Evolutionary conservation across 2,329 filamentous ascomycete species (phyloP).

Genomic region (Plenodomus biglobosus): DNA sequence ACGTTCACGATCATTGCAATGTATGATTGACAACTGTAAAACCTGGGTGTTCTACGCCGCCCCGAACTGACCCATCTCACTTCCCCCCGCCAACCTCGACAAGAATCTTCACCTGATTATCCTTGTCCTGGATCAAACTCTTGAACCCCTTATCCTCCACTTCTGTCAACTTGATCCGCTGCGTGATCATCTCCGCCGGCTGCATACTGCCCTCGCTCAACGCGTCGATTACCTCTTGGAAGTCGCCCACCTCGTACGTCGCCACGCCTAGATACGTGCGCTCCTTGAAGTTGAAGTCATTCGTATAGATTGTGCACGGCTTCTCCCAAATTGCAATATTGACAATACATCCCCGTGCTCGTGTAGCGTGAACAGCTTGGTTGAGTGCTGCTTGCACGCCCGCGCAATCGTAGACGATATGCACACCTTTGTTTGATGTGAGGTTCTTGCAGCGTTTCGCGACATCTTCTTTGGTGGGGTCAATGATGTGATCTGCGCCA

Average conservation of each 20-base stretch:
- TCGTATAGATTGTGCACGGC: conserved; percentile 52
- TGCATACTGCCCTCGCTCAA: conserved; percentile 49
- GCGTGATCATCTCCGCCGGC: conserved; percentile 53
- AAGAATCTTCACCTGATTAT: conserved; percentile 54
- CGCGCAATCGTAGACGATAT: conserved; percentile 57
- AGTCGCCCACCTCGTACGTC: conserved; percentile 56
- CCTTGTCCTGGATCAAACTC: conserved; percentile 52
- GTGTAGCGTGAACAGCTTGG: conserved; percentile 51
- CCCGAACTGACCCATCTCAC: too few species aligned
- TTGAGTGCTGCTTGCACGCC: conserved; percentile 56
- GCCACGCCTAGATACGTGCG: conserved; percentile 56
- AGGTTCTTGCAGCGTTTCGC: conserved; percentile 48
- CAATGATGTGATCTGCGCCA: conserved; percentile 55
- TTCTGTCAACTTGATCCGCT: conserved; percentile 49
- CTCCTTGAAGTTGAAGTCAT: conserved; percentile 57
- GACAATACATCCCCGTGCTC: conserved; percentile 55
- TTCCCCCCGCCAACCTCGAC: conserved; percentile 43
- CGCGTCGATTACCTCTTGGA: conserved; percentile 50
- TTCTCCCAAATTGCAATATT: conserved; percentile 62
- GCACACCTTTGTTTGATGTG: conserved; percentile 50
- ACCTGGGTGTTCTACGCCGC: too few species aligned
- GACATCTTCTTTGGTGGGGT: conserved; percentile 54
- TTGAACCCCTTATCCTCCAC: conserved; percentile 53
- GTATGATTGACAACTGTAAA: too few species aligned
- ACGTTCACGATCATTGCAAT: too few species aligned